Base-by-base conservation (phyloP, 2,329 filamentous ascomycete species). In the Aspergillus oerlinghausenensis region DNA sequence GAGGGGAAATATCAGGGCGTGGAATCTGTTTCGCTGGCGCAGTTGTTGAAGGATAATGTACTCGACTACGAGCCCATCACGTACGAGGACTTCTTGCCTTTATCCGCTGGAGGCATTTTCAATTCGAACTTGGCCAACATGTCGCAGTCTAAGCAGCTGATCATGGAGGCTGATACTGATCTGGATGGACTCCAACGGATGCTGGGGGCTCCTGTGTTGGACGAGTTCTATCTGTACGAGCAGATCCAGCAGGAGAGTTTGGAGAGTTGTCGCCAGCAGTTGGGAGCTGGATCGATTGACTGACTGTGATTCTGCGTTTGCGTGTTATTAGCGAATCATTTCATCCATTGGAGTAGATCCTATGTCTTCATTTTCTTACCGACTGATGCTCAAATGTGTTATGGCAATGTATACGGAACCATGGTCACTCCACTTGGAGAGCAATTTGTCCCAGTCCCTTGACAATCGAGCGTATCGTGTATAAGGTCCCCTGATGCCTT, bases 61-160 rank as follows among this genome's bases (percentile, higher is more conserved):
- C 40, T 82, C 0, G 62, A 70, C 42, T 71, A 69, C 4, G 63
- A 73, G 3, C 78, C 81, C 1, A 73, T 83, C 19, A 81, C 76
- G 0, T 83, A 83, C 55, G 81, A 83, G 56, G 81, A 83, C 54
- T 83, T 83, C 50, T 67, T 83, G 3, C 81, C 81, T 0, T 65
- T 83, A 1, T 81, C 79, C 1, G 81, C 80, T 0, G 80, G 79
- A 0, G 80, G 80, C 0, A 83, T 83, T 42, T 81, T 81, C 58
- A 74, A 74, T 42, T 80, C 77, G 0, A 81, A 80, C 21, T 62
- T 79, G 1, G 62, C 62, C 2, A 60, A 49, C 8, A 50, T 52
- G 1, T 64, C 63, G 2, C 51, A 59, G 26, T 62, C 67, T 8
- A 64, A 62, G 29, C 60, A 64, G 50, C 52, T 68, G 9, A 63